A percentile compares a stretch with the other conserved stretches of the same genome.
Evolutionary conservation across 805 yeast species (phyloP).

Genomic region (Spathaspora girioi): DNA sequence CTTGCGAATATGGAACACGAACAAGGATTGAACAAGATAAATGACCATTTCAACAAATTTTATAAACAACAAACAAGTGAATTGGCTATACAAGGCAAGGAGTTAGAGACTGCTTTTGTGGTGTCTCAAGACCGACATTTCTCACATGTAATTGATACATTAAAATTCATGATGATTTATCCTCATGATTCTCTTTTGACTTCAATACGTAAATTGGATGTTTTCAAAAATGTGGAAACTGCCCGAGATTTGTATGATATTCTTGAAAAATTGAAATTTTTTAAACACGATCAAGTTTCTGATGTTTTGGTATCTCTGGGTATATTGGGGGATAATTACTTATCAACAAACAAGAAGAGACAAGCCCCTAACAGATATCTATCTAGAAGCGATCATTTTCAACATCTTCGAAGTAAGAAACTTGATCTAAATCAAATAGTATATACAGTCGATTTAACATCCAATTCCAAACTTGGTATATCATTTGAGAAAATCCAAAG

Average conservation of each 20-base stretch:
- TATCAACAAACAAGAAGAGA: constrained; percentile 3
- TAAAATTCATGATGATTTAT: constrained; percentile 27
- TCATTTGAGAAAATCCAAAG: not conserved
- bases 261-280: constrained; percentile 18
- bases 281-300: constrained; percentile 16
- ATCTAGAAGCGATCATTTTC: constrained; percentile 20
- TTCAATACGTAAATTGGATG: constrained; percentile 6
- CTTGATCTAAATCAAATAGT: constrained; percentile 27
- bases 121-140: constrained; percentile 30
- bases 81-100: constrained; percentile 17
- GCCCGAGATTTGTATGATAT: constrained; percentile 11
- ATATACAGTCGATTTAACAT: constrained; percentile 20
- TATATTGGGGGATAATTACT: constrained; percentile 3
- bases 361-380: not conserved
- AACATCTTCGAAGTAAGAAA: constrained; percentile 23
- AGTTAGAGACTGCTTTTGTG: constrained; percentile 21
- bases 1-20: constrained; percentile 9
- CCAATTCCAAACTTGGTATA: not conserved
- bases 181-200: constrained; percentile 24
- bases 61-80: constrained; percentile 12
- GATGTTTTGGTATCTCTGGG: constrained; percentile 17
- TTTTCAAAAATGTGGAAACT: constrained; percentile 5
- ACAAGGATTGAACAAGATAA: constrained; percentile 16
- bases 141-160: constrained; percentile 19
- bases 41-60: constrained; percentile 15